A percentile compares a stretch with the other conserved stretches of the same genome.
Conservation (phyloP, 768 basidiomycete species). For the Suillus americanus region DNA sequence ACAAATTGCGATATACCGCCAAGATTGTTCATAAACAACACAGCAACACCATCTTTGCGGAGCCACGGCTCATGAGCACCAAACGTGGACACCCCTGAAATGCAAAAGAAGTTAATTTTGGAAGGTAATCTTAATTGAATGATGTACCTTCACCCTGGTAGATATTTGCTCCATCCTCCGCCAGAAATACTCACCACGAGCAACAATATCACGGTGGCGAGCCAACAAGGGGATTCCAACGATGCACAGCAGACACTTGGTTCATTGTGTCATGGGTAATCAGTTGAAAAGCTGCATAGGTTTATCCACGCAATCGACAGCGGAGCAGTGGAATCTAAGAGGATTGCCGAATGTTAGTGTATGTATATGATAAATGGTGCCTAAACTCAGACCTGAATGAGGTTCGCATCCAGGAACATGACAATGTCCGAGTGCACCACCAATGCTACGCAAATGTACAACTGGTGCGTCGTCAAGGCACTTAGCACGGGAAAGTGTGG, state of each 20-base stretch:
- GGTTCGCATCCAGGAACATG: conserved; percentile 49
- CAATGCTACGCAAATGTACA: conserved; percentile 33
- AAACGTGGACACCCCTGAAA: neutral
- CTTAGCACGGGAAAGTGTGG: conserved; percentile 20
- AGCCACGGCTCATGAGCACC: conserved; percentile 15
- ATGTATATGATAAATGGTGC: neutral
- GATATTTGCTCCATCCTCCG: conserved; percentile 15
- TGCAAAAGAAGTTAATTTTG: neutral
- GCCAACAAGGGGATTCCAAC: conserved; percentile 22
- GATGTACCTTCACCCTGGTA: conserved; percentile 1
- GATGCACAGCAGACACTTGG: conserved; percentile 33
- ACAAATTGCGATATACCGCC: conserved; percentile 53
- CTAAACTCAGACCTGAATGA: conserved; percentile 12
- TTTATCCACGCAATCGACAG: neutral
- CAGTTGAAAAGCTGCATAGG: conserved; percentile 5
- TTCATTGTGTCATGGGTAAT: conserved; percentile 41
- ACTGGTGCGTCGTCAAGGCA: conserved; percentile 33
- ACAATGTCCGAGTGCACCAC: conserved; percentile 51
- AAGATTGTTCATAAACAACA: conserved; percentile 56
- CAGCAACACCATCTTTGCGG: conserved; percentile 28
- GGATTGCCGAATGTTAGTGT: neutral
- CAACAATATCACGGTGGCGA: conserved; percentile 32
- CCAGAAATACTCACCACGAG: conserved; percentile 18
- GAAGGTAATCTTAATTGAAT: neutral
- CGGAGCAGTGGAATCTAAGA: neutral